These are phyloP conservation scores for Leptographium wingfieldii DNA, from an alignment of 2,329 filamentous ascomycete genomes.

Conservation along the genomic window DNA sequence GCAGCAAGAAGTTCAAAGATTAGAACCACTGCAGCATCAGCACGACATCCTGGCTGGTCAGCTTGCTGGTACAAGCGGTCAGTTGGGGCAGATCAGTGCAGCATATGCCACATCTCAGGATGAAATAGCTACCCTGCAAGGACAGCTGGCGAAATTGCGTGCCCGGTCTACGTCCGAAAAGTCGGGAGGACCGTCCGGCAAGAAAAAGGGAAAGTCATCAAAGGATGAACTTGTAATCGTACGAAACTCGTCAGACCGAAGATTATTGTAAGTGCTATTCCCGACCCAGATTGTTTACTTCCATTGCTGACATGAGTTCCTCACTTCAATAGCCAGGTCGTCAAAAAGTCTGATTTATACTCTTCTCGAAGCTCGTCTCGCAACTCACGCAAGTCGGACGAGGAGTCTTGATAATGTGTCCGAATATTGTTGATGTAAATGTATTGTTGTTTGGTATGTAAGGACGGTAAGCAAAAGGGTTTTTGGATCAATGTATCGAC, in stretches of 20 bases:
- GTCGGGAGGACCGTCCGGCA: neutral
- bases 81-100: constrained; percentile 3
- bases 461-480: neutral
- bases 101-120: constrained; percentile 2
- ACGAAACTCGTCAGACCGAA: constrained; percentile 9
- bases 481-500: neutral
- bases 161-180: neutral
- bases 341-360: constrained; percentile 10
- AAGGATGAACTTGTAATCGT: constrained; percentile 13
- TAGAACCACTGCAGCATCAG: neutral
- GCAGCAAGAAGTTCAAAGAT: neutral
- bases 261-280: constrained; percentile 8
- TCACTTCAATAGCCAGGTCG: constrained; percentile 7
- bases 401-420: constrained; percentile 3
- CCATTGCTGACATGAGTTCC: neutral
- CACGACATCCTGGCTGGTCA: neutral
- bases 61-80: constrained; percentile 1
- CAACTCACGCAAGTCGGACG: constrained; percentile 6
- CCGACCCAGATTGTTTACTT: neutral
- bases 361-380: constrained; percentile 8
- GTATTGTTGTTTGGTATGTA: neutral
- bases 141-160: constrained; percentile 10
- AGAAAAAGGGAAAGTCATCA: constrained; percentile 1
- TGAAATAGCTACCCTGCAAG: constrained; percentile 6
- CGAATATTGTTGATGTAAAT: neutral